Evolutionary conservation across 2,329 filamentous ascomycete species (phyloP), one percentile per base, ranked within the genome.

Genomic region (Triangularia verruculosa): DNA sequence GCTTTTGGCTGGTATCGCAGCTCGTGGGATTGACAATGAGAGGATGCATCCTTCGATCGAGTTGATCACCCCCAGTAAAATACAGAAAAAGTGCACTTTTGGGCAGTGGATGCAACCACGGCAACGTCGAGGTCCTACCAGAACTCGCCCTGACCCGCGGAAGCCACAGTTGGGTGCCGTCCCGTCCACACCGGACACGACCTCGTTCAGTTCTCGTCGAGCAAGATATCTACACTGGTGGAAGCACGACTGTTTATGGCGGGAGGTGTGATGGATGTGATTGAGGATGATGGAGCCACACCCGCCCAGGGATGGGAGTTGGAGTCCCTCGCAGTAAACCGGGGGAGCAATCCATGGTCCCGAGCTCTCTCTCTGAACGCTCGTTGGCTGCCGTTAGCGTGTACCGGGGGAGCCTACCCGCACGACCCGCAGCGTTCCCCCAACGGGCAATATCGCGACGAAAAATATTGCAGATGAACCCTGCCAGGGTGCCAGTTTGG

Each of bases 401-500:
- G 59, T 61, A 61, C 58, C 32, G 59, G 62, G 63, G 64, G 30
- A n/a, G n/a, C n/a, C 22, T 32, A 62, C 61, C 60, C 39, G 25
- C 54, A 13, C 17, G 63, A 32, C 63, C 63, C 64, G 62, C 62
- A 64, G 61, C 53, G 63, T 64, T 30, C 65, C 64, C n/a, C 59
- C 32, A 67, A 67, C 61, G 63, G 66, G 64, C 59, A 65, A 66
- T 61, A 51, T 59, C 57, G 54, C 64, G 58, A 64, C 65, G 65
- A 68, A 68, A 68, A 66, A 57, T 64, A 68, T 64, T 70, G 65
- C 68, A 67, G 59, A 54, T 22, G 32, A 61, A 39, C 65, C 68
- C 61, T 64, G 62, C 61, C 59, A 47, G 56, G 57, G 57, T 52
- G 20, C 32, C 56, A 52, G 25, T 54, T 11, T 24, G 25, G 51